phyloP scores from a whole-genome alignment of 2,329 filamentous ascomycete species.

The Neonectria neomacrospora region DNA sequence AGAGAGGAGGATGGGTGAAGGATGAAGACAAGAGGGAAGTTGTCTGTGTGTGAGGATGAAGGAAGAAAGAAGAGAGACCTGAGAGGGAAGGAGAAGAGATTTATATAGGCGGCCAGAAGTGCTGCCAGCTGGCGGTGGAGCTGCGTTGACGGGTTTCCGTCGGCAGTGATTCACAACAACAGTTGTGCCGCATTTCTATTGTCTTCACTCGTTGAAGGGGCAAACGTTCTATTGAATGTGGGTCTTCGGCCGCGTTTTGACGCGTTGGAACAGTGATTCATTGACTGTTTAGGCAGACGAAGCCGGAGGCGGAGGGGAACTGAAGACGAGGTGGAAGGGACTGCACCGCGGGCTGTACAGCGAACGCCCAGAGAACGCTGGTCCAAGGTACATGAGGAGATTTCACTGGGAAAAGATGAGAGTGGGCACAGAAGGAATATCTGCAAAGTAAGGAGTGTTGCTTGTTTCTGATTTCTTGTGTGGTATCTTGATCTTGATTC shows the following conservation, averaged over 20 bases:
- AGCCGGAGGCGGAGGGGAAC: neutral
- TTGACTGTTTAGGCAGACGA: neutral
- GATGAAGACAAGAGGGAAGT: neutral
- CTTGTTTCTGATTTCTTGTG: neutral
- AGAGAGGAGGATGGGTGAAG: no score
- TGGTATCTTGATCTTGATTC: neutral
- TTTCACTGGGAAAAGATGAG: neutral
- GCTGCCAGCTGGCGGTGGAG: neutral
- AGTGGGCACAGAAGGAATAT: neutral
- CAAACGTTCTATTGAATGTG: neutral
- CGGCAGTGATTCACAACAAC: neutral
- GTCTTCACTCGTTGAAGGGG: conserved; percentile 1
- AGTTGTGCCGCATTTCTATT: conserved; percentile 8
- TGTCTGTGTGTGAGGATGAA: conserved; percentile 12
- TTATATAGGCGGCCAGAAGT: conserved; percentile 24
- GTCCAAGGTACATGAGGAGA: neutral
- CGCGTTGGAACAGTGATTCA: neutral
- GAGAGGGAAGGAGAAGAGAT: neutral
- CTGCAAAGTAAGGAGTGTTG: neutral
- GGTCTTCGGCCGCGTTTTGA: neutral
- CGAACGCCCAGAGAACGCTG: neutral
- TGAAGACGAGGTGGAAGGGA: neutral
- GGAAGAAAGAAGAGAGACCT: conserved; percentile 4
- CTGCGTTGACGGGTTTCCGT: neutral
- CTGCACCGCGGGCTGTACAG: neutral